Evolutionary conservation across 768 basidiomycete species (phyloP), one percentile per base, ranked within the genome.

Genomic region (Jaapia argillacea): DNA sequence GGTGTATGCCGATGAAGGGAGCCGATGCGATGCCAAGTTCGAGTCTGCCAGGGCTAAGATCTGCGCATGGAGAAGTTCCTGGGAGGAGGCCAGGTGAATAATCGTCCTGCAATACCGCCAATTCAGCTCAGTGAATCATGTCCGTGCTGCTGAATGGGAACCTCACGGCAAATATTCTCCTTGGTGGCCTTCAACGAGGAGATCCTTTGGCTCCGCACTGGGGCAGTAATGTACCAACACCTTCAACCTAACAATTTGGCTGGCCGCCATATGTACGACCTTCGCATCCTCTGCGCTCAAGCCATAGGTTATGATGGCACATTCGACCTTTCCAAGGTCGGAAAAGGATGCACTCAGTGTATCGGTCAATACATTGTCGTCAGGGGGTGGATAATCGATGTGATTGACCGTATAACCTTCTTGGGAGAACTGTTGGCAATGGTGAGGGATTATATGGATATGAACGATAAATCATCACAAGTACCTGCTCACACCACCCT

Each of bases 331-430:
- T 21, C 37, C 12, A 21, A 33, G 10, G 16, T 33, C 16, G 28
- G 28, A 33, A 16, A 16, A 33, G 28, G 16, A 10, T 10, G 10
- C 28, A 33, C 16, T 10, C 28, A 16, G 10, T 10, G 20, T 22
- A 38, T 7, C 37, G 22, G 37, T 6, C 21, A 10, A 10, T 21
- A 10, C 10, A 21, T 38, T 21, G 20, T 38, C 37, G 21, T 13
- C 7, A 38, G 37, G 37, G 7, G 13, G 38, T 23, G 62, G 58
- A 24, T 59, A 62, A 1, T 48, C 25, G 6, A 66, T 42, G 24
- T 61, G 63, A 6, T 59, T 42, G 14, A 65, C 58, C n/a, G 57
- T 48, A 46, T 69, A 66, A 22, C 67, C 67, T 47, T 69, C 68
- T 44, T 65, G 61, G 24, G 66, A 49, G 46, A 62, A 58, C 60